These are phyloP conservation scores for Lagerstroemia speciosa DNA, from an alignment of 345 rosid species.

Conservation along the genomic window DNA sequence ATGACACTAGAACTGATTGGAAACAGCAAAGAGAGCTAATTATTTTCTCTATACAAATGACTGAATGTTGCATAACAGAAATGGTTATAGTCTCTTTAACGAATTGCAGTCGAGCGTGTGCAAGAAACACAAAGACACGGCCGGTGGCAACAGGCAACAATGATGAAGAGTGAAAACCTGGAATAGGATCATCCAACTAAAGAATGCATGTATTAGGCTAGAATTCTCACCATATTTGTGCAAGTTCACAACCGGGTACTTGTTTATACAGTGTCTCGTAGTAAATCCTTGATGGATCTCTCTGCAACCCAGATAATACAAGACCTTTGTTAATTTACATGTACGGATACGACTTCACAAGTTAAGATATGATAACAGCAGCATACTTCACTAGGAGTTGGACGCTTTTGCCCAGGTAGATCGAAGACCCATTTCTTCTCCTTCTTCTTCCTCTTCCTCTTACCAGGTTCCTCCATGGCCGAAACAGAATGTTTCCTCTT, in stretches of 20 bases:
- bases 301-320: constrained; percentile 15
- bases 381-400: constrained; percentile 26
- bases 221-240: constrained; percentile 27
- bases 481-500: background rate
- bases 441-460: constrained; percentile 8
- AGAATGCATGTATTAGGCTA: background rate
- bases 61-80: background rate
- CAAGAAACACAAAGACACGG: too few species aligned
- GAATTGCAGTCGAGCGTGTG: background rate
- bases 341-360: background rate
- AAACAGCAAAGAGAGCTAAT: background rate
- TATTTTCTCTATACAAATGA: background rate
- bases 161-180: background rate
- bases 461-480: background rate
- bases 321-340: background rate
- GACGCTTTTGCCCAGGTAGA: constrained; percentile 31
- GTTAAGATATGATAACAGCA: background rate
- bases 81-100: background rate
- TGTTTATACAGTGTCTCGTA: constrained; percentile 27
- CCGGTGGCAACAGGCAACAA: background rate
- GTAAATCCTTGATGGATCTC: constrained; percentile 35
- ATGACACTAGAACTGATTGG: background rate
- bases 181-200: background rate
- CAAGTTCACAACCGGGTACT: constrained; percentile 27
- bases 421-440: constrained; percentile 22